phyloP scores from a whole-genome alignment of 2,329 filamentous ascomycete genomes.

The Fusarium sulawesiense region DNA sequence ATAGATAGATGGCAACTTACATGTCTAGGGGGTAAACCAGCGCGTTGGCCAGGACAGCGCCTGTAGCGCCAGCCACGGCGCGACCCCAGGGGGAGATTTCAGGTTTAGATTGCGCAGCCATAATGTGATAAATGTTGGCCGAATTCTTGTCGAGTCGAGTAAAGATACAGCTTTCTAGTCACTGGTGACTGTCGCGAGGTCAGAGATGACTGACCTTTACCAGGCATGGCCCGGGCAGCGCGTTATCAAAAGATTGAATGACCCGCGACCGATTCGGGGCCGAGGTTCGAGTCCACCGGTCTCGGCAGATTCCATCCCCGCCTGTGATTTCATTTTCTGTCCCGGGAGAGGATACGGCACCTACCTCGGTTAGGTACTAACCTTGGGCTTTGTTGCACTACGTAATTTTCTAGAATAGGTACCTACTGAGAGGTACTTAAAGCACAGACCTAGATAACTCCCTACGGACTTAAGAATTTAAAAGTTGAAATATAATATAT shows the following conservation, averaged over 20 bases:
- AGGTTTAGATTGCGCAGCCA: constrained; percentile 72
- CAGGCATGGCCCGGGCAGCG: constrained; percentile 5
- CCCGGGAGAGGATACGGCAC: constrained; percentile 32
- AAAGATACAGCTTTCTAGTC: constrained; percentile 4
- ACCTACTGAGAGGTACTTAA: too few species aligned
- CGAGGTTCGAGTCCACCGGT: constrained; percentile 44
- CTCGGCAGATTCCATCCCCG: constrained; percentile 45
- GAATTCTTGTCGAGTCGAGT: background rate
- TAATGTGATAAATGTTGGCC: constrained; percentile 41
- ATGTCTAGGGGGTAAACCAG: constrained; percentile 97
- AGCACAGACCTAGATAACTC: too few species aligned
- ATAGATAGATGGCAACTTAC: constrained; percentile 64
- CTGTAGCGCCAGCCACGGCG: constrained; percentile 90
- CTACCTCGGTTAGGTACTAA: constrained; percentile 46
- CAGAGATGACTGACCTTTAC: constrained; percentile 7
- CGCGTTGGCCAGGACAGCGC: constrained; percentile 93
- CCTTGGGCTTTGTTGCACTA: too few species aligned
- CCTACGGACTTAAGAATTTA: too few species aligned
- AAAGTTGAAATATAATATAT: too few species aligned
- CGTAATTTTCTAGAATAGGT: background rate
- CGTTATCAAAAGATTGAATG: constrained; percentile 39
- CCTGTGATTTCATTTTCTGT: constrained; percentile 30
- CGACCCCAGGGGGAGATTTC: constrained; percentile 90
- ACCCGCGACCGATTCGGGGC: constrained; percentile 39
- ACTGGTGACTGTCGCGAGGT: constrained; percentile 22